Evolutionary conservation across 805 yeast genomes (phyloP).

Genomic region (Pichia ethanolica): DNA sequence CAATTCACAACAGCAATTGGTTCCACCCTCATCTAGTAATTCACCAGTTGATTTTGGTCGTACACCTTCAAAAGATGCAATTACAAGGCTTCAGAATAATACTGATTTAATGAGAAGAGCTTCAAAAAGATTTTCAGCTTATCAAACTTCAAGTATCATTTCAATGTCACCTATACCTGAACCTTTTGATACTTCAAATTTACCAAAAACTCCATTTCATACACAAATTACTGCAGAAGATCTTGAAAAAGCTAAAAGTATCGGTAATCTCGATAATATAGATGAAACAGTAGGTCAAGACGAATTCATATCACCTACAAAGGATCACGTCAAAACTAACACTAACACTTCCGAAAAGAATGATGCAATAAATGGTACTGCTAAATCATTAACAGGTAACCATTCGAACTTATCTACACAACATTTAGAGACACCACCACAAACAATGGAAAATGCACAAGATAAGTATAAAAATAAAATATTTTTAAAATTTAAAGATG

Average conservation of each 20-base stretch:
- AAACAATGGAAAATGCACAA: no score
- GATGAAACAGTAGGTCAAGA: not conserved
- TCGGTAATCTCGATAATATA: not conserved
- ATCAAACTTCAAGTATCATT: slow-evolving; percentile 42
- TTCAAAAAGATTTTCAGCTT: slow-evolving; percentile 88
- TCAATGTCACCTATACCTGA: slow-evolving; percentile 18
- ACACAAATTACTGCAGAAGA: slow-evolving; percentile 4
- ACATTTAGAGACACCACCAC: no score
- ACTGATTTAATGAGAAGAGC: slow-evolving; percentile 86
- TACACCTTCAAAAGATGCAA: slow-evolving; percentile 42
- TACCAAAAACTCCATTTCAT: slow-evolving; percentile 18
- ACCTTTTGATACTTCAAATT: slow-evolving; percentile 2
- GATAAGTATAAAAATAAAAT: slow-evolving; percentile 16
- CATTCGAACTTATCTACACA: no score
- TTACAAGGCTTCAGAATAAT: slow-evolving; percentile 72
- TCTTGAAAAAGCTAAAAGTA: slow-evolving; percentile 4
- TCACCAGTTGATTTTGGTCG: not conserved
- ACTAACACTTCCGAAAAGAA: not conserved
- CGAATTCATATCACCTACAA: no score
- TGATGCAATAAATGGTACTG: not conserved
- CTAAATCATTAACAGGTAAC: not conserved
- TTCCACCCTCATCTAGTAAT: not conserved
- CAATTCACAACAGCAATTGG: not conserved
- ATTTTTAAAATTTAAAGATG: slow-evolving; percentile 44
- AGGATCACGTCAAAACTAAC: no score